Conservation (phyloP, 228 moss, liverwort and hornwort genomes). For the Sphagnum magellanicum region DNA sequence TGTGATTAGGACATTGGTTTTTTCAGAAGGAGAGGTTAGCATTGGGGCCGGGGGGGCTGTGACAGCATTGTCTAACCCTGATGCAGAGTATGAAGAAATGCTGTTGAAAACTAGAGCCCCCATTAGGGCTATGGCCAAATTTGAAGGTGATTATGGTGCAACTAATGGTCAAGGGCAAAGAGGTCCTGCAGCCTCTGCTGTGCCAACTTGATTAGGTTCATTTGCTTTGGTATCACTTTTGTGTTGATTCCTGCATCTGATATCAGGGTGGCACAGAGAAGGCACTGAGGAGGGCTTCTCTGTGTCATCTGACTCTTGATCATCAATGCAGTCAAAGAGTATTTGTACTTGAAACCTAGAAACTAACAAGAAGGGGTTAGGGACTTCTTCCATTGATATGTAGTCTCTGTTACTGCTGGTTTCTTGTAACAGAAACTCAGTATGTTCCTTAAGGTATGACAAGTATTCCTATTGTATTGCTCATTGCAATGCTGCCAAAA, state of each 20-base stretch:
- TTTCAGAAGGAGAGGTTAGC: slow-evolving; percentile 70
- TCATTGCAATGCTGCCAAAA: too few relatives aligned
- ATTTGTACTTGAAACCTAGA: too few relatives aligned
- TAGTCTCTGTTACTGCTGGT: too few relatives aligned
- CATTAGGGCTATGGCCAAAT: slow-evolving; percentile 75
- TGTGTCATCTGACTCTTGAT: too few relatives aligned
- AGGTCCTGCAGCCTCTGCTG: slow-evolving; percentile 35
- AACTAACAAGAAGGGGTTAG: too few relatives aligned
- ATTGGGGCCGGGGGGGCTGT: slow-evolving; percentile 98
- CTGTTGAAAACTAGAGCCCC: slow-evolving; percentile 90
- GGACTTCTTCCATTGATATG: too few relatives aligned
- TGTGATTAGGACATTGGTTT: slow-evolving; percentile 91
- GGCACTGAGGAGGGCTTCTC: too few relatives aligned
- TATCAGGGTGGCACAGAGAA: too few relatives aligned
- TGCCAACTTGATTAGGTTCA: slow-evolving; percentile 42
- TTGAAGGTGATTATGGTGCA: slow-evolving; percentile 53
- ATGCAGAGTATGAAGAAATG: slow-evolving; percentile 98
- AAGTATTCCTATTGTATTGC: too few relatives aligned
- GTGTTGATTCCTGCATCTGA: background rate
- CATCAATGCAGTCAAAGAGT: too few relatives aligned
- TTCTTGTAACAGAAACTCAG: too few relatives aligned
- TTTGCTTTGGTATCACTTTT: slow-evolving; percentile 6
- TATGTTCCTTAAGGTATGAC: too few relatives aligned
- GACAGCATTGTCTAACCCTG: slow-evolving; percentile 87
- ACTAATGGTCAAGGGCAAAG: slow-evolving; percentile 39